phyloP scores from a whole-genome alignment of 1,284 basidiomycete species.

The Thelephora terrestris region DNA sequence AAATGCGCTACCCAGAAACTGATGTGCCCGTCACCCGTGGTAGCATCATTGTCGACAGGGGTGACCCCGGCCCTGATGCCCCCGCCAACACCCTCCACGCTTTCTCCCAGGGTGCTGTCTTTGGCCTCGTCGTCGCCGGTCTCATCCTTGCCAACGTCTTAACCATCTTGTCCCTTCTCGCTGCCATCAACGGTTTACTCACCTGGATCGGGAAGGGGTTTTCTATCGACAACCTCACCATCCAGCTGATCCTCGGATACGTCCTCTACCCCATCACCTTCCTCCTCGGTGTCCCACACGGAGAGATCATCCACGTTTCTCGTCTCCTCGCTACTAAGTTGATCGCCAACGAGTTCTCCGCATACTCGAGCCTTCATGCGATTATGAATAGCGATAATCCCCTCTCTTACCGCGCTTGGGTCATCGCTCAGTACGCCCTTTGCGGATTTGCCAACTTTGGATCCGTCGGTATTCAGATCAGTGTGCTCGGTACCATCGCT shows the following conservation, averaged over 20 bases:
- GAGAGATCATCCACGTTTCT: slow-evolving; percentile 64
- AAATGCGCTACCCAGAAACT: slow-evolving; percentile 74
- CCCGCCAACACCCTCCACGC: slow-evolving; percentile 80
- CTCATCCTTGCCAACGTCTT: slow-evolving; percentile 77
- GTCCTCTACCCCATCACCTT: slow-evolving; percentile 83
- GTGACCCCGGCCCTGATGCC: slow-evolving; percentile 43
- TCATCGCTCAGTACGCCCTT: slow-evolving; percentile 74
- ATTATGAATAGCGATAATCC: slow-evolving; percentile 41
- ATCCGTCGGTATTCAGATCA: slow-evolving; percentile 85
- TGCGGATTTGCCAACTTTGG: slow-evolving; percentile 88
- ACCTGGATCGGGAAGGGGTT: slow-evolving; percentile 87
- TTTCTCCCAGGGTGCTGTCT: slow-evolving; percentile 79
- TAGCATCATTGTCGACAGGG: slow-evolving; percentile 68
- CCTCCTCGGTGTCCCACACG: slow-evolving; percentile 67
- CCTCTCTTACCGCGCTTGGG: slow-evolving; percentile 63
- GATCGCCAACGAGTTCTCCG: slow-evolving; percentile 82
- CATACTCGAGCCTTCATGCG: slow-evolving; percentile 52
- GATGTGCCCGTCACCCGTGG: slow-evolving; percentile 84
- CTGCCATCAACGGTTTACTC: slow-evolving; percentile 75
- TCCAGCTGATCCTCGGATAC: slow-evolving; percentile 81
- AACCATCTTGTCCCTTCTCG: slow-evolving; percentile 72
- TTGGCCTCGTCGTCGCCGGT: slow-evolving; percentile 82
- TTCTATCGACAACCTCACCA: slow-evolving; percentile 72
- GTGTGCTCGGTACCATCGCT: slow-evolving; percentile 76
- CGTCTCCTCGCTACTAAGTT: slow-evolving; percentile 81